phyloP scores from a whole-genome alignment of 257 asterid species.

The Cinchona pubescens region DNA sequence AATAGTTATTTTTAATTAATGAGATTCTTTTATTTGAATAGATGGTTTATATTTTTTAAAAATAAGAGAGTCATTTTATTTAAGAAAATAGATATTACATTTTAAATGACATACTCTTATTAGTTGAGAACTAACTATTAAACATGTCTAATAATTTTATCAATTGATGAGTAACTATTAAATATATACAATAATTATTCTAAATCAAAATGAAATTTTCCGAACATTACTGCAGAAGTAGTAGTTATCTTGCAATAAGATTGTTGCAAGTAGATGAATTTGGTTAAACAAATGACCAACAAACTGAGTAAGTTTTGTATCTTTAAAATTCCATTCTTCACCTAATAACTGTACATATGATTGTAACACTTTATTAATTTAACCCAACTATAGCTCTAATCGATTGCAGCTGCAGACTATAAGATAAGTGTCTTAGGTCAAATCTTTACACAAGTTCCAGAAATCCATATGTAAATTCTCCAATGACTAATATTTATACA shows the following conservation, averaged over 20 bases:
- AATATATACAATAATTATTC: background rate
- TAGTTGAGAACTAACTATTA: no score
- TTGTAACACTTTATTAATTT: slow-evolving; percentile 13
- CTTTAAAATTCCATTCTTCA: slow-evolving; percentile 16
- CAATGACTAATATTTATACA: no score
- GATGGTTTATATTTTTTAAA: no score
- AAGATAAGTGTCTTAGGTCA: background rate
- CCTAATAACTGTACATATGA: slow-evolving; percentile 15
- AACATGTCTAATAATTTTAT: no score
- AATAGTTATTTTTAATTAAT: no score
- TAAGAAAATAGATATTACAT: no score
- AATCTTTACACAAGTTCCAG: background rate
- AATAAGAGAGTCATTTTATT: no score
- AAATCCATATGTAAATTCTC: no score
- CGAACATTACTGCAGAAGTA: background rate
- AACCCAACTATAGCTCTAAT: slow-evolving; percentile 4
- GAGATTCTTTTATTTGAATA: no score
- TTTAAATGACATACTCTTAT: no score
- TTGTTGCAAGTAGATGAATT: slow-evolving; percentile 23
- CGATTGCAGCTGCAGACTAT: background rate
- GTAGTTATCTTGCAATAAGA: slow-evolving; percentile 14
- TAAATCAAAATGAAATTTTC: no score
- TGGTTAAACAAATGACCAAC: slow-evolving; percentile 35
- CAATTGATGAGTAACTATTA: no score
- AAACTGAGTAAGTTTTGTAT: slow-evolving; percentile 12